Evolutionary conservation across 345 rosid genomes (phyloP), one percentile per base, ranked within the genome.

Genomic region (Melastoma malabathricum): DNA sequence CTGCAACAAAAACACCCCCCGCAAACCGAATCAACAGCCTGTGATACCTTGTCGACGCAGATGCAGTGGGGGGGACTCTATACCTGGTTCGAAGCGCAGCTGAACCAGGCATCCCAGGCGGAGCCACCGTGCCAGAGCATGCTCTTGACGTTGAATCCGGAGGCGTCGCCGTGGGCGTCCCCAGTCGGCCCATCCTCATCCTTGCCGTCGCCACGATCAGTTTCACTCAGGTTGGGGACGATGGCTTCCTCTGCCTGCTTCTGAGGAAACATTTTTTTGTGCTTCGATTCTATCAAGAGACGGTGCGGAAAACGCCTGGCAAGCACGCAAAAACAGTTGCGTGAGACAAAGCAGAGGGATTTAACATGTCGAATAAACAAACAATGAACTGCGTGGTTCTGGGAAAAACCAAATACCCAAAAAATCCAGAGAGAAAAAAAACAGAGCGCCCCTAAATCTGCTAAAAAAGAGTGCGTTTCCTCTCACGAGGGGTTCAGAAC

Each of bases 41-140:
- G 12, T 15, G 29, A 22, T 6, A 34, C 12, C 41, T 34, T 12
- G 12, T 6, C 41, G 12, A 34, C 1, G 41, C 9, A 0, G 12
- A 34, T 34, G 41, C 41, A 34, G 41, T 10, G 12, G 41, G 41
- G 41, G 41, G 10, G 2, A 34, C 41, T 44, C 3, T n/a, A 6
- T 66, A 87, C 97, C 66, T 89, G 98, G 72, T 92, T 92, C 58
- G 98, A 92, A 49, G 98, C 93, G 43, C 97, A 92, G 50, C 97
- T 87, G 79, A 92, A 92, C 98, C 98, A 92, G 44, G 98, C 98
- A 59, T 92, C 98, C 98, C 98, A 92, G 48, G 60, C 83, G 1
- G 98, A 92, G 59, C 98, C 98, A 39, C 98, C 98, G 41, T 92
- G 98, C 98, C 98, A 92, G 20, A 92, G 80, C 45, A 81, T 15